These are phyloP conservation scores for Kluyveromyces dobzhanskii DNA, from an alignment of 805 yeast genomes.

Conservation along the genomic window DNA sequence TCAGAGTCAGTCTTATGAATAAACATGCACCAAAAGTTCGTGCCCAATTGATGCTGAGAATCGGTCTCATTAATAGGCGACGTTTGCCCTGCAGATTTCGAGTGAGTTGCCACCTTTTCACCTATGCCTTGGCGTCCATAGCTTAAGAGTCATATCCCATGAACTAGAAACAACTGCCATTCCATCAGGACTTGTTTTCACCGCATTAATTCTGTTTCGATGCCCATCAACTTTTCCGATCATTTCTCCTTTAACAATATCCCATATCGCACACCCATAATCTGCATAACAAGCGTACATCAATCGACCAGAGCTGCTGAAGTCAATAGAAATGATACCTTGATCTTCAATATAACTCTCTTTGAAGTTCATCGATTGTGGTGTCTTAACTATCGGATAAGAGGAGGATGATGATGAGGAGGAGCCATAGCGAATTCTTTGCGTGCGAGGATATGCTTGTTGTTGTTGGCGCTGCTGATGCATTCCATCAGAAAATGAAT, in stretches of 20 bases:
- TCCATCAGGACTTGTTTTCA: slow-evolving; percentile 66
- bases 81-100: too few species aligned
- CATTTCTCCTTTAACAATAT: slow-evolving; percentile 52
- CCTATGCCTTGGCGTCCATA: slow-evolving; percentile 45
- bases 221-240: slow-evolving; percentile 65
- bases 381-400: slow-evolving; percentile 8
- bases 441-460: slow-evolving; percentile 14
- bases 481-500: slow-evolving; percentile 26
- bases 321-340: slow-evolving; percentile 68
- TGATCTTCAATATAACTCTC: slow-evolving; percentile 41
- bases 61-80: too few species aligned
- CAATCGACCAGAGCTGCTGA: slow-evolving; percentile 65
- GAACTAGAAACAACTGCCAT: slow-evolving; percentile 69
- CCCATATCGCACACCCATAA: slow-evolving; percentile 72
- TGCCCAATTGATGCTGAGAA: too few species aligned
- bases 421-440: slow-evolving; percentile 17
- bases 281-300: slow-evolving; percentile 72
- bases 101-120: slow-evolving; percentile 5
- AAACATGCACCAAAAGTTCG: too few species aligned
- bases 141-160: slow-evolving; percentile 66
- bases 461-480: slow-evolving; percentile 11
- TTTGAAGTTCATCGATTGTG: slow-evolving; percentile 10
- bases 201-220: slow-evolving; percentile 49
- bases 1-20: background rate
- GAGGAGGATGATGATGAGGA: slow-evolving; percentile 13